A percentile compares a stretch with the other conserved stretches of the same genome.
phyloP scores from a whole-genome alignment of 176 grass and related monocot genomes.

The Rhipidocladum racemiflorum region DNA sequence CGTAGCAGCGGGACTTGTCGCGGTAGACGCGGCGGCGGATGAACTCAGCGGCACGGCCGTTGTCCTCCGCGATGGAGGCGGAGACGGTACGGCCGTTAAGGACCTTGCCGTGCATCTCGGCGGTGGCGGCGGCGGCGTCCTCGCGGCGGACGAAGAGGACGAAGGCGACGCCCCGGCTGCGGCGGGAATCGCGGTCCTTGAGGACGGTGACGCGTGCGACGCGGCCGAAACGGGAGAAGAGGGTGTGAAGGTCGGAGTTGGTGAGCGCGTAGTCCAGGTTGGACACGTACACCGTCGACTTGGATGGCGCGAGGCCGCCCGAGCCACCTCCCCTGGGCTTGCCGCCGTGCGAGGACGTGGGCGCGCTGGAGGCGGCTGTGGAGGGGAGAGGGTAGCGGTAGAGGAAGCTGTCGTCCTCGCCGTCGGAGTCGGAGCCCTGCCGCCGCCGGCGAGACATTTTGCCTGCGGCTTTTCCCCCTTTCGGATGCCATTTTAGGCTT shows the following conservation, averaged over 20 bases:
- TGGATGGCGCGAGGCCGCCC: conserved; percentile 87
- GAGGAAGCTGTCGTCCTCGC: conserved; percentile 82
- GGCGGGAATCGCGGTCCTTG: conserved; percentile 71
- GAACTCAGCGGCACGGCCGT: conserved; percentile 82
- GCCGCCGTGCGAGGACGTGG: background rate
- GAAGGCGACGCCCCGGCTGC: conserved; percentile 81
- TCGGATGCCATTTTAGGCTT: background rate
- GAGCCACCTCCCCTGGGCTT: conserved; percentile 41
- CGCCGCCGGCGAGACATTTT: conserved; percentile 59
- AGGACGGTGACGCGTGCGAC: conserved; percentile 87
- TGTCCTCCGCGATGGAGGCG: conserved; percentile 79
- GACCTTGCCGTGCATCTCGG: conserved; percentile 48
- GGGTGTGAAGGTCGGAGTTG: conserved; percentile 93
- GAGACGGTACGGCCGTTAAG: conserved; percentile 64
- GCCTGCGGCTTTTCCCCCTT: background rate
- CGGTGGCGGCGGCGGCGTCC: conserved; percentile 45
- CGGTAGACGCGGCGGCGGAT: conserved; percentile 85
- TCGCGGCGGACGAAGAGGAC: conserved; percentile 77
- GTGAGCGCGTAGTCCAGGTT: conserved; percentile 85
- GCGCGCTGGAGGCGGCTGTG: background rate
- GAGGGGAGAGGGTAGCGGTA: conserved; percentile 75
- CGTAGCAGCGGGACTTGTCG: conserved; percentile 86
- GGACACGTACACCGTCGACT: conserved; percentile 91
- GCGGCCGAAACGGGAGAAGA: conserved; percentile 92
- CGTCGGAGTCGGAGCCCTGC: conserved; percentile 46